A percentile compares a stretch with the other conserved stretches of the same genome.
Evolutionary conservation across 176 grass and related monocot genomes (phyloP).

Genomic region (Rhynchospora breviuscula): DNA sequence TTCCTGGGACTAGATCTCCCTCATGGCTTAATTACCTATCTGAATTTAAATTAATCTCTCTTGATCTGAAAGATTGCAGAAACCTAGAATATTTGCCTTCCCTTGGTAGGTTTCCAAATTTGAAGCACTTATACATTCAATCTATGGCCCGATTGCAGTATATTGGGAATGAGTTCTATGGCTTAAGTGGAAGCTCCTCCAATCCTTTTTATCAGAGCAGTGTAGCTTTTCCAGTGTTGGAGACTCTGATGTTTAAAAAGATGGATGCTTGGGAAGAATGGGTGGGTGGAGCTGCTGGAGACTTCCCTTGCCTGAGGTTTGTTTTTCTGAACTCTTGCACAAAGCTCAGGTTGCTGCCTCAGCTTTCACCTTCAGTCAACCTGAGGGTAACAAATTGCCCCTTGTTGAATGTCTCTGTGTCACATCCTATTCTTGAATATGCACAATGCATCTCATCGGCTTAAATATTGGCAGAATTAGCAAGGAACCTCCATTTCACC

Average conservation of each 20-base stretch:
- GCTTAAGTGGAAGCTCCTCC: not conserved
- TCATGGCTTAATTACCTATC: constrained; percentile 29
- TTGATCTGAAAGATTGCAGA: constrained; percentile 29
- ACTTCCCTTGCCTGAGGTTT: constrained; percentile 29
- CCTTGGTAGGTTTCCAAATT: constrained; percentile 29
- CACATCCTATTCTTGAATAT: not conserved
- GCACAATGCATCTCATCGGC: not conserved
- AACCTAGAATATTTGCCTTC: constrained; percentile 29
- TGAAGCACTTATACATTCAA: constrained; percentile 33
- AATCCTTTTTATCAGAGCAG: not conserved
- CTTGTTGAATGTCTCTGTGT: not conserved
- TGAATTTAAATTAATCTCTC: constrained; percentile 21
- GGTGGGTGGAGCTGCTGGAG: constrained; percentile 22
- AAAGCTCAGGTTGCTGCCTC: constrained; percentile 31
- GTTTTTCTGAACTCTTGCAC: constrained; percentile 28
- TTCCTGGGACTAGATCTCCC: constrained; percentile 31
- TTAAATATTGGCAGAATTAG: not conserved
- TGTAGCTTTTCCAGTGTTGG: constrained; percentile 32
- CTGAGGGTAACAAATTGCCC: constrained; percentile 14
- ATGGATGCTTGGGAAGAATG: constrained; percentile 45
- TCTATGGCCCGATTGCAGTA: constrained; percentile 21
- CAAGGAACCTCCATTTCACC: not conserved
- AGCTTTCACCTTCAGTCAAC: constrained; percentile 12
- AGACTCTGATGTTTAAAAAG: constrained; percentile 25
- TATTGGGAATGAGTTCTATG: constrained; percentile 22